Evolutionary conservation across 2,329 filamentous ascomycete species (phyloP), one percentile per base, ranked within the genome.

Genomic region (Aspergillus aculeatus): DNA sequence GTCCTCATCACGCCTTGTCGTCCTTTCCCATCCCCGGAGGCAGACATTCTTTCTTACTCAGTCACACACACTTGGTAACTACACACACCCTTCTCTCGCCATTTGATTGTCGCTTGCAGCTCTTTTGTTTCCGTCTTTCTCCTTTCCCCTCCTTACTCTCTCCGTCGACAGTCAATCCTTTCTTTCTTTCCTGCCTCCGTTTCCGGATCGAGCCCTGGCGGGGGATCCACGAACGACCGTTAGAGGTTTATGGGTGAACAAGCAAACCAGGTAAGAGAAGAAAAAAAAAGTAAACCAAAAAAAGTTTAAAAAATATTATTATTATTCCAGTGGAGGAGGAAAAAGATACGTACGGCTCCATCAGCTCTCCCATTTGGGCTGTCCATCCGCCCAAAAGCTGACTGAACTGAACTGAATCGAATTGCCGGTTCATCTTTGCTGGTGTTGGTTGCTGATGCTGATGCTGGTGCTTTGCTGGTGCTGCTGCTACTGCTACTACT

Each of bases 141-240:
- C 24, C 32, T 52, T 44, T 50, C 38, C 50, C 21, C 51, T 32
- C 32, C 32, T 47, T 44, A 32, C 54, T 51, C 59, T 57, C 59
- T 61, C 62, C 64, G 63, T 60, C 60, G 60, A 57, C 60, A 61
- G 58, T 70, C 38, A 44, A 44, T 44, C 16, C 62, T 60, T 55
- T 24, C 19, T 35, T 48, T 58, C 49, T 51, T 52, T 29, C 66
- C 64, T 64, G 61, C 60, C 60, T 68, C 68, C 70, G 71, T 70
- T 72, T 73, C 71, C 71, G 72, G 71, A 66, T 72, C 61, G 65
- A 73, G 71, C 65, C 58, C 65, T 70, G 68, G 68, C 64, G 68
- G 69, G 65, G 69, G 71, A 71, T 72, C 69, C 70, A 71, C 69
- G 68, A 71, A 71, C 69, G 67, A 65, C 64, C 67, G 65, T 71